Conservation (phyloP, 202 grass and related monocot genomes). For the Bolboschoenoplectus hybrid region DNA sequence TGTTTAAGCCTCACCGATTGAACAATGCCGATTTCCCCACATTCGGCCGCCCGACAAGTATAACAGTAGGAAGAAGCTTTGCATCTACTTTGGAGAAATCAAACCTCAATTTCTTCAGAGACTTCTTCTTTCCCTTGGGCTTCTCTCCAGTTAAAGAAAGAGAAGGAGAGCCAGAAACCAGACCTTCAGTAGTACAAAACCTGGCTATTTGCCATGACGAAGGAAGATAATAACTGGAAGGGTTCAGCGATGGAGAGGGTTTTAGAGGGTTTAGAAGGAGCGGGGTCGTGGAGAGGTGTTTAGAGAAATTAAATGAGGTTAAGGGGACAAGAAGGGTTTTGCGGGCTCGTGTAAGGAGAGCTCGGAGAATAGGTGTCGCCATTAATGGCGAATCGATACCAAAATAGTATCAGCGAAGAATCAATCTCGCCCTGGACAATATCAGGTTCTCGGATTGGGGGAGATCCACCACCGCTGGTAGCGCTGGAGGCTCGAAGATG, state of each 20-base stretch:
- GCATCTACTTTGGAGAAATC: constrained; percentile 92
- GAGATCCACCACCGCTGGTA: too few species aligned
- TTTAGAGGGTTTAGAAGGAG: constrained; percentile 34
- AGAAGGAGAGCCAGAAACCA: not conserved
- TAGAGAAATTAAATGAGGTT: constrained; percentile 5
- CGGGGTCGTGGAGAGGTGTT: not conserved
- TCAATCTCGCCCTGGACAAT: not conserved
- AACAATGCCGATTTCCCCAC: constrained; percentile 97
- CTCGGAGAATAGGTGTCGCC: constrained; percentile 35
- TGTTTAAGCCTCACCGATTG: constrained; percentile 62
- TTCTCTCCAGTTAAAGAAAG: constrained; percentile 15
- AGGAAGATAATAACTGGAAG: constrained; percentile 15
- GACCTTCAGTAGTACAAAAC: constrained; percentile 14
- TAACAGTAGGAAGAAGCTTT: constrained; percentile 77
- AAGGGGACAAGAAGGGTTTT: constrained; percentile 28
- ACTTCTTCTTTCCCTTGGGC: constrained; percentile 57
- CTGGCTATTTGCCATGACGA: constrained; percentile 16
- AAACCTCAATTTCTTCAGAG: constrained; percentile 66
- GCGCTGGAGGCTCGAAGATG: too few species aligned
- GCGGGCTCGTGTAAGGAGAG: constrained; percentile 28
- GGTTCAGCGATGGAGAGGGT: constrained; percentile 34
- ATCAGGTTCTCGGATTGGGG: too few species aligned
- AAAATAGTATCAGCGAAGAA: not conserved
- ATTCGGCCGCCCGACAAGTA: constrained; percentile 88
- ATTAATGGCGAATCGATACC: constrained; percentile 25